phyloP scores from a whole-genome alignment of 805 yeast genomes.

The Candida hispaniensis region DNA sequence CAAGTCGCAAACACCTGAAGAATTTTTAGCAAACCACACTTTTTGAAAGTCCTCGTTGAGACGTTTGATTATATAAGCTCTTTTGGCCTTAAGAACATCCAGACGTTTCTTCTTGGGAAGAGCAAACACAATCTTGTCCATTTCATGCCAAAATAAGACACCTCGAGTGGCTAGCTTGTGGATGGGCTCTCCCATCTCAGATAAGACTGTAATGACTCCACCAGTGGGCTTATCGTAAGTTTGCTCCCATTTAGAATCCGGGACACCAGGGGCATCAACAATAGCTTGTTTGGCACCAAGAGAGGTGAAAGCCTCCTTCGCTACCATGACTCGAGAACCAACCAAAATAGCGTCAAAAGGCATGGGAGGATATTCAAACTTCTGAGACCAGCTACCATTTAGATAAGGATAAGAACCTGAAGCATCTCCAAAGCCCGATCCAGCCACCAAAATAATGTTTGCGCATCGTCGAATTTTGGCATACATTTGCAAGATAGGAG shows the following conservation, averaged over 20 bases:
- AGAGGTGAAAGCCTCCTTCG: conserved; percentile 91
- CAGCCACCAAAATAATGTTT: conserved; percentile 86
- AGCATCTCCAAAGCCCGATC: conserved; percentile 96
- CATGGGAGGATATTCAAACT: conserved; percentile 91
- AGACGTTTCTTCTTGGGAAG: conserved; percentile 78
- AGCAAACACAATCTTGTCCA: conserved; percentile 86
- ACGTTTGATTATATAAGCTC: conserved; percentile 70
- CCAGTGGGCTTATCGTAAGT: conserved; percentile 94
- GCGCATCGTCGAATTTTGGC: conserved; percentile 83
- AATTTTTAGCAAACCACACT: conserved; percentile 88
- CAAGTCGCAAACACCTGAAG: conserved; percentile 67
- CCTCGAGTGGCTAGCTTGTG: conserved; percentile 98
- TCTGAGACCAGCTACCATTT: conserved; percentile 92
- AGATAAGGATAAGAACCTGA: conserved; percentile 96
- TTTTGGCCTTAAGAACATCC: conserved; percentile 72
- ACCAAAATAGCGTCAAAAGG: conserved; percentile 96
- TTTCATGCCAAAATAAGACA: conserved; percentile 92
- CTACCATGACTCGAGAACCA: conserved; percentile 96
- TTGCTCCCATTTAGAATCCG: conserved; percentile 82
- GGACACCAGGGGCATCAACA: conserved; percentile 82
- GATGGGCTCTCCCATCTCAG: conserved; percentile 99
- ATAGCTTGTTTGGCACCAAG: conserved; percentile 89
- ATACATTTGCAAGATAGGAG: conserved; percentile 93
- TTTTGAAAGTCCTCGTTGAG: conserved; percentile 94
- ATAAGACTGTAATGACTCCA: conserved; percentile 90